Percentiles rank a stretch among this genome's conserved stretches.
phyloP scores from a whole-genome alignment of 2,329 filamentous ascomycete genomes.

The Fusarium sp. region DNA sequence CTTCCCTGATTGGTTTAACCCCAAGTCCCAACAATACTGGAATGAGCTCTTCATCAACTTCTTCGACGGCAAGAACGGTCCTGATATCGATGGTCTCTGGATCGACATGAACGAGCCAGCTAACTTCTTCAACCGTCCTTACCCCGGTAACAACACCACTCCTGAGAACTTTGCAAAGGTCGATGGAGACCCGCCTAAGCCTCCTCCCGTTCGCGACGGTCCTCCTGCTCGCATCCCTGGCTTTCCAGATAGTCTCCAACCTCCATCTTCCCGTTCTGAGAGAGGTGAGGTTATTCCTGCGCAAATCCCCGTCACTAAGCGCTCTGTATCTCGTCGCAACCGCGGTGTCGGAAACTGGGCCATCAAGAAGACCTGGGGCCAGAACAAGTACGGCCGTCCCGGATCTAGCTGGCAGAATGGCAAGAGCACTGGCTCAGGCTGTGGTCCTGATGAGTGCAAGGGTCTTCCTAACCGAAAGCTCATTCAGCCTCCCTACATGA shows the following conservation, averaged over 20 bases:
- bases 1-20: conserved; percentile 82
- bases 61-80: conserved; percentile 71
- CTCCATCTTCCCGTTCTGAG: conserved; percentile 13
- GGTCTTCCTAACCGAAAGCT: conserved; percentile 43
- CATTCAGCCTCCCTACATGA: conserved; percentile 42
- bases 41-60: conserved; percentile 72
- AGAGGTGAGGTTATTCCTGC: neutral
- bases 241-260: conserved; percentile 43
- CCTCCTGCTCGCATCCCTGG: conserved; percentile 41
- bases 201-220: conserved; percentile 67
- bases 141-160: conserved; percentile 54
- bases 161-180: conserved; percentile 52
- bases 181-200: conserved; percentile 65
- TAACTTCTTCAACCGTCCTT: conserved; percentile 50
- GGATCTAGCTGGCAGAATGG: conserved; percentile 37
- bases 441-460: conserved; percentile 36
- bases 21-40: conserved; percentile 74
- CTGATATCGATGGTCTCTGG: conserved; percentile 82
- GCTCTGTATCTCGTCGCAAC: neutral
- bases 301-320: neutral
- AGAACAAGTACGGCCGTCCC: conserved; percentile 17
- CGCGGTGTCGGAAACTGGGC: conserved; percentile 33
- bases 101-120: conserved; percentile 71
- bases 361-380: conserved; percentile 22
- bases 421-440: conserved; percentile 41